Conservation (phyloP, 768 basidiomycete species). For the Boletellus emodensis region DNA sequence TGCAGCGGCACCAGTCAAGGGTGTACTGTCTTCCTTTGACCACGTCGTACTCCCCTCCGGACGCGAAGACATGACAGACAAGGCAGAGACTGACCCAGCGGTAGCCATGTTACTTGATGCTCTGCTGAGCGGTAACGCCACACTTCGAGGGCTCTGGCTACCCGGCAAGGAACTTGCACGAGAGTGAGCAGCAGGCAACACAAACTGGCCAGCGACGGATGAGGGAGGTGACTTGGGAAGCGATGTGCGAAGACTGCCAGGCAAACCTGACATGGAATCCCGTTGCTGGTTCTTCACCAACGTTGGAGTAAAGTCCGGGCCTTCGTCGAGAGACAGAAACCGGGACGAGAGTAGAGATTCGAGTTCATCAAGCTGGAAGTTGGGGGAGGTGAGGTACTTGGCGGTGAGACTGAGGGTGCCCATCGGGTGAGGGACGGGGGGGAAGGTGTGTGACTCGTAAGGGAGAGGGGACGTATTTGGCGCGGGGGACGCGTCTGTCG, state of each 20-base stretch:
- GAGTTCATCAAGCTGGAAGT: constrained; percentile 71
- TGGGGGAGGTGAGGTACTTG: constrained; percentile 62
- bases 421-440: constrained; percentile 62
- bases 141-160: constrained; percentile 34
- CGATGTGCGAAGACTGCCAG: constrained; percentile 40
- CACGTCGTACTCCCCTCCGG: constrained; percentile 35
- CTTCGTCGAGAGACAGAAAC: constrained; percentile 67
- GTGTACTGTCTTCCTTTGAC: constrained; percentile 35
- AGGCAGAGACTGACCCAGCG: constrained; percentile 34
- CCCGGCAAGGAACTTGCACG: constrained; percentile 38
- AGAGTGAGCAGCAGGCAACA: constrained; percentile 33
- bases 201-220: constrained; percentile 43
- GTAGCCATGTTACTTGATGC: constrained; percentile 31
- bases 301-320: constrained; percentile 67
- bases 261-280: constrained; percentile 47
- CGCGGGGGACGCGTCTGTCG: constrained; percentile 39
- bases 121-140: constrained; percentile 34
- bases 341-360: constrained; percentile 73
- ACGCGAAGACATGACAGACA: constrained; percentile 41
- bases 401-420: constrained; percentile 60
- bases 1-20: constrained; percentile 35
- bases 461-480: constrained; percentile 38
- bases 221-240: constrained; percentile 46
- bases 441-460: constrained; percentile 57
- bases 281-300: constrained; percentile 61